Conservation (phyloP, 1,284 basidiomycete species). For the Lignosus rhinocerotis region DNA sequence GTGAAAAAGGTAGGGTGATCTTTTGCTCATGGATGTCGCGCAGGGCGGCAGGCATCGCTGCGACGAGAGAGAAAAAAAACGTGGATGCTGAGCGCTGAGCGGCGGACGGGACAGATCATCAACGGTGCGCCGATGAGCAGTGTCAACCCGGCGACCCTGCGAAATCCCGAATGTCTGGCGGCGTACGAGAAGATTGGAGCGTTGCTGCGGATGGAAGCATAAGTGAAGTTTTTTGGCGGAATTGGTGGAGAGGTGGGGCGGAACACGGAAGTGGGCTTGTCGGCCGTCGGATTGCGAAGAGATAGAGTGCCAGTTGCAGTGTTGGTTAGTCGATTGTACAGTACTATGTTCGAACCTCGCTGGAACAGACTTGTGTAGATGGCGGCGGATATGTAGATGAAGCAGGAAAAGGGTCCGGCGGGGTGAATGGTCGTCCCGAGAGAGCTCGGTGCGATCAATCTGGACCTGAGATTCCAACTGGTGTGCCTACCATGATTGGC, state of each 20-base stretch:
- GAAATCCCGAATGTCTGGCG: slow-evolving; percentile 73
- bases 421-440: slow-evolving; percentile 8
- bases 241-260: not conserved
- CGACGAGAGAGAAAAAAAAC: slow-evolving; percentile 3
- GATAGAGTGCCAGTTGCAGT: not conserved
- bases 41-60: not conserved
- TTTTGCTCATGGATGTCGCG: not conserved
- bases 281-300: not conserved
- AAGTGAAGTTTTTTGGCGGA: not conserved
- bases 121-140: slow-evolving; percentile 73
- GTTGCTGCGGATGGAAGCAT: slow-evolving; percentile 25
- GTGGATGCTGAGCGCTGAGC: slow-evolving; percentile 17
- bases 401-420: slow-evolving; percentile 3
- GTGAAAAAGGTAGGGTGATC: slow-evolving; percentile 68
- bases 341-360: not conserved
- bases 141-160: slow-evolving; percentile 77
- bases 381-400: not conserved
- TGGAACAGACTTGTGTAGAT: not conserved
- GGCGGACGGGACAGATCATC: slow-evolving; percentile 55
- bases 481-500: slow-evolving; percentile 5
- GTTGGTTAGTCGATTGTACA: not conserved
- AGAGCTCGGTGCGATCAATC: slow-evolving; percentile 19
- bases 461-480: slow-evolving; percentile 13
- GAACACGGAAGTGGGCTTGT: slow-evolving; percentile 2
- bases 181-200: slow-evolving; percentile 65